Evolutionary conservation across 352 stramenopile species (phyloP).

Genomic region (Globisporangium middletonii): DNA sequence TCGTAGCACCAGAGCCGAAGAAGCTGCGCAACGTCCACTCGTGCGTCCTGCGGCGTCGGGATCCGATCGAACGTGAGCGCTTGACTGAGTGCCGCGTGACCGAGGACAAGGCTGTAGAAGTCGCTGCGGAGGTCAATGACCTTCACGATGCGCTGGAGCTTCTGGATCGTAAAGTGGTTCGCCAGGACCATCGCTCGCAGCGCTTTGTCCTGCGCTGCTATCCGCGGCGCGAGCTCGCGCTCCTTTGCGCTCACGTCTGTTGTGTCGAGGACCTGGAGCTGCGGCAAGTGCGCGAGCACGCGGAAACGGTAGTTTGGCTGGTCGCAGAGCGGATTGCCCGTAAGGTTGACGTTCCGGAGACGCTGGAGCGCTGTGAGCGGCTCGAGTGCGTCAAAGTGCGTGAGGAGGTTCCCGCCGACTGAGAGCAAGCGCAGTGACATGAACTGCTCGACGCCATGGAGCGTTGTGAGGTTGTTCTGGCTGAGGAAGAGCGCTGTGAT

Average conservation of each 20-base stretch:
- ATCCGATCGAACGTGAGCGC: constrained; percentile 42
- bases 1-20: constrained; percentile 46
- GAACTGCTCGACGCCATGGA: constrained; percentile 66
- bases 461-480: constrained; percentile 55
- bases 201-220: constrained; percentile 53
- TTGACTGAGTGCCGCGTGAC: background rate
- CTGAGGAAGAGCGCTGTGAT: constrained; percentile 73
- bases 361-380: constrained; percentile 29
- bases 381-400: constrained; percentile 33
- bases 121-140: constrained; percentile 48
- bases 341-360: constrained; percentile 60
- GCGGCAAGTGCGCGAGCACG: constrained; percentile 36
- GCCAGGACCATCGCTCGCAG: constrained; percentile 38
- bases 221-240: constrained; percentile 28
- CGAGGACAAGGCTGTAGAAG: constrained; percentile 41
- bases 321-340: constrained; percentile 69
- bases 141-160: constrained; percentile 43
- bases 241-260: constrained; percentile 56
- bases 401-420: constrained; percentile 50
- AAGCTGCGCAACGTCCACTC: constrained; percentile 34
- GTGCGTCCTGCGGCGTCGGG: constrained; percentile 33
- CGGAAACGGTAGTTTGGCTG: constrained; percentile 68
- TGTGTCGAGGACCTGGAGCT: constrained; percentile 55
- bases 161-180: constrained; percentile 73
- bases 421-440: constrained; percentile 49